phyloP scores from a whole-genome alignment of 139 green algal genomes.

The Deuterostichococcus epilithicus region DNA sequence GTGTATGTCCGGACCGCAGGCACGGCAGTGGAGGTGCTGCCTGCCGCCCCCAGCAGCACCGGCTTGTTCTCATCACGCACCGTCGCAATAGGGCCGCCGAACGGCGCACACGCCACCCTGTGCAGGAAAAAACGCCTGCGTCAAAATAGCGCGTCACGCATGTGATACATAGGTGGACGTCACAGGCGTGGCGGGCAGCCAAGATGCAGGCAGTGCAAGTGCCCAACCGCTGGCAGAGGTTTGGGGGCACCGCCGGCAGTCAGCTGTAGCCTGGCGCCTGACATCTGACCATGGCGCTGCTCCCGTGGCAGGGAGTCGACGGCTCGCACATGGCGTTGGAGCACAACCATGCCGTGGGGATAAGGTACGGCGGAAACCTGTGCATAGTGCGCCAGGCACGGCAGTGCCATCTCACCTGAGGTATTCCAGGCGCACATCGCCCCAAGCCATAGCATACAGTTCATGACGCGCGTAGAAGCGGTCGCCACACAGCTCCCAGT shows the following conservation, averaged over 20 bases:
- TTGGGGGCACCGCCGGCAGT: too few relatives aligned
- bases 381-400: neutral
- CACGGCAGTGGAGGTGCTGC: constrained; percentile 34
- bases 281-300: too few relatives aligned
- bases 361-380: neutral
- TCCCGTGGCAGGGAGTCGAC: too few relatives aligned
- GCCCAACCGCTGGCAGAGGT: too few relatives aligned
- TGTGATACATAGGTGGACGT: too few relatives aligned
- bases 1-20: constrained; percentile 51
- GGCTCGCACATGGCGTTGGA: too few relatives aligned
- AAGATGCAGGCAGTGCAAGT: too few relatives aligned
- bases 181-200: too few relatives aligned
- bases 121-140: too few relatives aligned
- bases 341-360: too few relatives aligned
- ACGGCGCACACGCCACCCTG: constrained; percentile 33
- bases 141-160: too few relatives aligned
- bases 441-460: constrained; percentile 68
- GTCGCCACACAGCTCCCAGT: constrained; percentile 64
- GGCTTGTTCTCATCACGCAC: constrained; percentile 78
- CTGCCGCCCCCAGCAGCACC: constrained; percentile 46
- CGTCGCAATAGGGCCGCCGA: constrained; percentile 77
- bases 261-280: too few relatives aligned
- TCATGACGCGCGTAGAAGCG: constrained; percentile 53
- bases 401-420: constrained; percentile 35
- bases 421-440: constrained; percentile 44